Conservation (phyloP, 1,139 yeast species). For the Geotrichum reessii region DNA sequence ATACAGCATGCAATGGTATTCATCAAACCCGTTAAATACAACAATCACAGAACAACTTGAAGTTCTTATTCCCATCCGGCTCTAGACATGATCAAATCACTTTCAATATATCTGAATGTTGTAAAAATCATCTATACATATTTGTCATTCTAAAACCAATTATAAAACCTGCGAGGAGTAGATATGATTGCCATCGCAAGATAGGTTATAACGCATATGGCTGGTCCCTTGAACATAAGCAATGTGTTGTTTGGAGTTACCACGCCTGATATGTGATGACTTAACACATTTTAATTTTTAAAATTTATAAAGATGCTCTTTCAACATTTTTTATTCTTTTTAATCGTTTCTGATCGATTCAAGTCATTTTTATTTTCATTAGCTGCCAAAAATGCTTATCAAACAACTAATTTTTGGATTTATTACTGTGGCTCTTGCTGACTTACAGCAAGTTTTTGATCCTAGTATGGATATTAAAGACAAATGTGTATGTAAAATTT, state of each 20-base stretch:
- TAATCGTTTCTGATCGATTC: neutral
- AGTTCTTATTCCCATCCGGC: no score
- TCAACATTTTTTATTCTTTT: neutral
- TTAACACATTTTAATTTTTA: neutral
- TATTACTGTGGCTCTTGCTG: conserved; percentile 1
- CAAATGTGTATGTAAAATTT: neutral
- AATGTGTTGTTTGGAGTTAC: neutral
- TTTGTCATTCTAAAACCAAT: no score
- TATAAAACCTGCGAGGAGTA: no score
- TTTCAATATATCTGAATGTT: no score
- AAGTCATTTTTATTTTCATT: neutral
- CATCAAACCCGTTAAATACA: no score
- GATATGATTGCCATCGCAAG: no score
- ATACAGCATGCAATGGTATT: no score
- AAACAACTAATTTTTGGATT: neutral
- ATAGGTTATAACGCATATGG: no score
- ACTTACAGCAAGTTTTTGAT: neutral
- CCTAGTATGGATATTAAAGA: neutral
- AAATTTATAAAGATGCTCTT: neutral
- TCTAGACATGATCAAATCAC: no score
- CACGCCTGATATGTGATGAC: neutral
- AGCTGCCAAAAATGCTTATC: neutral
- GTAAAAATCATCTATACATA: no score
- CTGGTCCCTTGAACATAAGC: neutral
- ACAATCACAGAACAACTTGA: no score